Conservation (phyloP, 2,329 filamentous ascomycete species). For the Aquanectria penicillioides region DNA sequence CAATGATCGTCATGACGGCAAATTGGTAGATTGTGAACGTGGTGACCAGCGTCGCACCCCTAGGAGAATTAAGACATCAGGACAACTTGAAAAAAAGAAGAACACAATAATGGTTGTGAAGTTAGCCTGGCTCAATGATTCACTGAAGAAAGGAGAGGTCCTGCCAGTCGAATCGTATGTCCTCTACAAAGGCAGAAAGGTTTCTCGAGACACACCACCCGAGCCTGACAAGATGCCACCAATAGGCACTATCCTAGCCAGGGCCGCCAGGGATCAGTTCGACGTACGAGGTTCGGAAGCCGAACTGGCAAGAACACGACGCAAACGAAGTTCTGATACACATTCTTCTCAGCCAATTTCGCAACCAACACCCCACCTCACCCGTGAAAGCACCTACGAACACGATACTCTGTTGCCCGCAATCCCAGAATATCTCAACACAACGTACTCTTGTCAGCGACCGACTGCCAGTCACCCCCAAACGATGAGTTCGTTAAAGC, state of each 20-base stretch:
- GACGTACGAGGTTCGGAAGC: background rate
- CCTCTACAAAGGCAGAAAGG: slow-evolving; percentile 62
- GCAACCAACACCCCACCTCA: slow-evolving; percentile 52
- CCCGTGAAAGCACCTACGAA: slow-evolving; percentile 81
- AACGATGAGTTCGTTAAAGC: slow-evolving; percentile 81
- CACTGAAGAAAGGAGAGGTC: slow-evolving; percentile 53
- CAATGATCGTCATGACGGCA: no score
- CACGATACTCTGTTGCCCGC: slow-evolving; percentile 73
- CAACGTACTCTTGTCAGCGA: slow-evolving; percentile 81
- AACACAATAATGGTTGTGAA: slow-evolving; percentile 63
- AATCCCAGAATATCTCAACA: slow-evolving; percentile 72
- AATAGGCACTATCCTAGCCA: slow-evolving; percentile 29
- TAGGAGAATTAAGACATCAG: slow-evolving; percentile 11
- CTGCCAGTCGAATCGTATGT: slow-evolving; percentile 62
- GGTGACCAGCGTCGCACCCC: no score
- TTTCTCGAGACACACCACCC: slow-evolving; percentile 3
- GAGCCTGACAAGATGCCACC: slow-evolving; percentile 8
- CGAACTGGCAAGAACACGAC: background rate
- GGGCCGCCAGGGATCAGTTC: slow-evolving; percentile 13
- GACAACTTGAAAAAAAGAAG: slow-evolving; percentile 34
- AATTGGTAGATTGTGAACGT: no score
- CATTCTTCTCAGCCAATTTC: slow-evolving; percentile 5
- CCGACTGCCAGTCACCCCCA: slow-evolving; percentile 75
- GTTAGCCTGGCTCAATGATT: slow-evolving; percentile 68
- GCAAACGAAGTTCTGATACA: slow-evolving; percentile 17